Conservation (phyloP, 202 grass and related monocot species). For the Dendrocalamus latiflorus region DNA sequence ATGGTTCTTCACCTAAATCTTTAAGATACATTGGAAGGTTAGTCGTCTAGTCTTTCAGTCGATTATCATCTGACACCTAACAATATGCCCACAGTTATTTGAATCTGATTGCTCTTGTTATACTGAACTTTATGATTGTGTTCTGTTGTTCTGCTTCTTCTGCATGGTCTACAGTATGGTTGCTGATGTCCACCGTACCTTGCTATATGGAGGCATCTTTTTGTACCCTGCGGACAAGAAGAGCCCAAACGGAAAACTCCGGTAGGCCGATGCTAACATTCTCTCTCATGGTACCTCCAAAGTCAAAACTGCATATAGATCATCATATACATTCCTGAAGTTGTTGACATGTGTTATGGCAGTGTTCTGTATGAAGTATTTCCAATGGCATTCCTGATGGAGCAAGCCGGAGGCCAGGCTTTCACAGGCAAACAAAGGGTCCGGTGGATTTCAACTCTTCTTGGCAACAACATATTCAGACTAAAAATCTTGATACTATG, state of each 20-base stretch:
- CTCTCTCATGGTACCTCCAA: background rate
- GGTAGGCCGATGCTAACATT: constrained; percentile 34
- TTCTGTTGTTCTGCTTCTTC: background rate
- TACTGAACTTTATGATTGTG: background rate
- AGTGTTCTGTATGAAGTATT: constrained; percentile 95
- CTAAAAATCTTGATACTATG: background rate
- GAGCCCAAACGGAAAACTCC: constrained; percentile 80
- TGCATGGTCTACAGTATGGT: constrained; percentile 64
- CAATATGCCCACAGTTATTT: background rate
- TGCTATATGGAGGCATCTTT: constrained; percentile 97
- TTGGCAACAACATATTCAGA: background rate
- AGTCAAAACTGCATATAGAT: background rate
- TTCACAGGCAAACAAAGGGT: constrained; percentile 91
- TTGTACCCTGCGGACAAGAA: constrained; percentile 92
- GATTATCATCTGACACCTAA: background rate
- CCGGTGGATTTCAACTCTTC: background rate
- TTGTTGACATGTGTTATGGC: constrained; percentile 13
- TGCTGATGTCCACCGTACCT: too few species aligned
- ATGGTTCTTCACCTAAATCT: constrained; percentile 80
- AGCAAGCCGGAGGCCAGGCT: constrained; percentile 90
- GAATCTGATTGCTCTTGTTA: background rate
- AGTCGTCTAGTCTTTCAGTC: background rate
- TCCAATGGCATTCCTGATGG: constrained; percentile 95
- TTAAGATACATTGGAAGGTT: constrained; percentile 98
- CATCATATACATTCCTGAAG: constrained; percentile 4